Evolutionary conservation across 306 rosid species (phyloP).

Genomic region (Trifolium repens): DNA sequence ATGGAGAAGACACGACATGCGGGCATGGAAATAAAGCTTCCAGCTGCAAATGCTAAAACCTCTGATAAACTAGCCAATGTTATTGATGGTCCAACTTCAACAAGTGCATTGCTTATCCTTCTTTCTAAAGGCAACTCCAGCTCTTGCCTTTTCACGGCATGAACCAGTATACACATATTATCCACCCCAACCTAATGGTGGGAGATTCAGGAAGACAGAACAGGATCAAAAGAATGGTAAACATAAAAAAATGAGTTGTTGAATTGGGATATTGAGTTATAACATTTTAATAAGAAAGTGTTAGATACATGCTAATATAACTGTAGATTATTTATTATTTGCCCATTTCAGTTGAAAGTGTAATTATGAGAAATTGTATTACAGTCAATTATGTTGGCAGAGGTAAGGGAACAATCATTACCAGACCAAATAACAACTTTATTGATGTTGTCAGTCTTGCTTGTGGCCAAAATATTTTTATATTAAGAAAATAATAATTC

Average conservation of each 20-base stretch:
- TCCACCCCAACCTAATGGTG: slow-evolving; percentile 90
- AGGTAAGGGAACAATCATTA: no score
- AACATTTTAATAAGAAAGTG: slow-evolving; percentile 19
- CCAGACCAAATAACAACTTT: no score
- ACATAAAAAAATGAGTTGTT: slow-evolving; percentile 26
- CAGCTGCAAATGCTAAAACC: slow-evolving; percentile 97
- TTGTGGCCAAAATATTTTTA: no score
- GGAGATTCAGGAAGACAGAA: slow-evolving; percentile 33
- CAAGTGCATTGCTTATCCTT: slow-evolving; percentile 92
- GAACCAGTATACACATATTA: slow-evolving; percentile 97
- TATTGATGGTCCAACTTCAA: slow-evolving; percentile 98
- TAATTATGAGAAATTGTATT: no score
- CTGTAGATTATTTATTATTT: neutral
- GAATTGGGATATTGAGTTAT: slow-evolving; percentile 14
- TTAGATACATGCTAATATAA: slow-evolving; percentile 18
- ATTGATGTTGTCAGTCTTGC: no score
- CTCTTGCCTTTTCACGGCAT: slow-evolving; percentile 92
- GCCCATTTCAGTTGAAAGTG: slow-evolving; percentile 16
- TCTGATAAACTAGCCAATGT: slow-evolving; percentile 95
- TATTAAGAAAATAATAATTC: no score
- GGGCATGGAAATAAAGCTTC: slow-evolving; percentile 98
- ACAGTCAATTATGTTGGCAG: no score
- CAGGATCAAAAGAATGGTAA: slow-evolving; percentile 27
- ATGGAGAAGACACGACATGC: slow-evolving; percentile 99
- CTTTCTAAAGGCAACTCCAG: slow-evolving; percentile 84